Base-by-base conservation (phyloP, 345 rosid species). In the Gossypium herbaceum region DNA sequence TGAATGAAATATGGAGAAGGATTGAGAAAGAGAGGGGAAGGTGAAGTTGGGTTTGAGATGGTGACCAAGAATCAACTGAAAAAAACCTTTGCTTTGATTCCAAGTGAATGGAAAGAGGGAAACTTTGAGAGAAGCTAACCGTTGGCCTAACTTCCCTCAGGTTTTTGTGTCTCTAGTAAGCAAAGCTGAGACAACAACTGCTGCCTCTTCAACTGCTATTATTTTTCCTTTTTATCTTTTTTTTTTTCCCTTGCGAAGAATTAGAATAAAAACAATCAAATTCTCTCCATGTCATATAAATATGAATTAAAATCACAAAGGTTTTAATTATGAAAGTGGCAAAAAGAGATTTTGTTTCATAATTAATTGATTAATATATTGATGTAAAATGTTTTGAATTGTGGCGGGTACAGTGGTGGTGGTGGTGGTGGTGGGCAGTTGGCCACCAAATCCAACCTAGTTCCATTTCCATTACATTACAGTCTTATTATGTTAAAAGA, bases 31-130 rank as follows among this genome's bases (percentile, higher is more conserved):
- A 58, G 72, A 90, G 82, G 76, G 85, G 92, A 90, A 82, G 96
- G 91, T 89, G 94, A 86, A 81, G 86, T 82, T 80, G 90, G 89
- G 90, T 84, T 82, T 81, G 84, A 81, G 98, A 89, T 83, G 97
- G 94, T 86, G 94, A 94, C 97, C 94, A 83, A 88, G 84, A 88
- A 92, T 92, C 90, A 82, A 81, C 86, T 82, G 73, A 66, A 64
- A 41, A 78, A 77, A 75, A 72, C 19, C 39, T 71, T 89, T 85
- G 83, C 94, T 91, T 90, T 77, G 86, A 77, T 83, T 67, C 63
- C 75, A 94, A 90, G 97, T 77, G 86, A 84, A 78, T 29, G 25
- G 65, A 51, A 55, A 47, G 60, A 67, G 71, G 60, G 70, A 73
- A 62, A 67, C 72, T 73, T 75, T 81, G 81, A 80, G 81, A 75